A percentile compares a stretch with the other conserved stretches of the same genome.
phyloP scores from a whole-genome alignment of 2,329 filamentous ascomycete species.

The Graphilbum ipis-grandicollis region DNA sequence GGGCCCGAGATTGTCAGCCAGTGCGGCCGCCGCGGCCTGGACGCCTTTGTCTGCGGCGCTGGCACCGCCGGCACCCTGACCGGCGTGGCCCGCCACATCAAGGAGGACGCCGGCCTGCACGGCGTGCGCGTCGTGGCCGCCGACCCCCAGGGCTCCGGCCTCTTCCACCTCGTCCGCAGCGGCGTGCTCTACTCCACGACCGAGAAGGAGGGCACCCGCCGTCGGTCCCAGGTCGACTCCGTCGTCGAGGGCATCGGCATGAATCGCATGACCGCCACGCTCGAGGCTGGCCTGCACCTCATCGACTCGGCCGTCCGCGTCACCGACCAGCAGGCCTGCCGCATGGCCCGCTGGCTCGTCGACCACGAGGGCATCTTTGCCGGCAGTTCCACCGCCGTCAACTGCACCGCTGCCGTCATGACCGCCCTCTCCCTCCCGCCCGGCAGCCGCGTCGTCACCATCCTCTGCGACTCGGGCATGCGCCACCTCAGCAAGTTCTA shows the following conservation, averaged over 20 bases:
- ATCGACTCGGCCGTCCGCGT: slow-evolving; percentile 85
- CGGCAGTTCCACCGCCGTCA: slow-evolving; percentile 91
- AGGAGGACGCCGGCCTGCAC: slow-evolving; percentile 42
- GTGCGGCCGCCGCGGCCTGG: slow-evolving; percentile 38
- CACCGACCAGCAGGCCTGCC: slow-evolving; percentile 71
- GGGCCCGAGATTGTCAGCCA: slow-evolving; percentile 82
- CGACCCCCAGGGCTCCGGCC: slow-evolving; percentile 82
- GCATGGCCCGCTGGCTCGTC: slow-evolving; percentile 92
- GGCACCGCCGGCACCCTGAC: slow-evolving; percentile 90
- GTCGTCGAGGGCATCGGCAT: slow-evolving; percentile 94
- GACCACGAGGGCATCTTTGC: slow-evolving; percentile 91
- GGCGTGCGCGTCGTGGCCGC: slow-evolving; percentile 61
- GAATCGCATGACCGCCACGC: slow-evolving; percentile 86
- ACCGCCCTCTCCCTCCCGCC: slow-evolving; percentile 45
- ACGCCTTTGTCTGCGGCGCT: slow-evolving; percentile 84
- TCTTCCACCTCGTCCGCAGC: slow-evolving; percentile 82
- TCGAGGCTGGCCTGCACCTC: slow-evolving; percentile 69
- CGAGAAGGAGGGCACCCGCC: slow-evolving; percentile 77
- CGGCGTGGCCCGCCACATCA: slow-evolving; percentile 70
- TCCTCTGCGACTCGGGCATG: slow-evolving; percentile 73
- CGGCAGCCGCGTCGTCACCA: slow-evolving; percentile 55
- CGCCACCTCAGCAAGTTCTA: slow-evolving; percentile 76
- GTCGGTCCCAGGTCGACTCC: slow-evolving; percentile 82
- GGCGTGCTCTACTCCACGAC: slow-evolving; percentile 90
- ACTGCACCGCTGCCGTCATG: slow-evolving; percentile 67